Percentiles rank a stretch among this genome's conserved stretches.
These are phyloP conservation scores for Drechslerella dactyloides DNA, from an alignment of 2,329 filamentous ascomycete genomes.

Conservation along the genomic window DNA sequence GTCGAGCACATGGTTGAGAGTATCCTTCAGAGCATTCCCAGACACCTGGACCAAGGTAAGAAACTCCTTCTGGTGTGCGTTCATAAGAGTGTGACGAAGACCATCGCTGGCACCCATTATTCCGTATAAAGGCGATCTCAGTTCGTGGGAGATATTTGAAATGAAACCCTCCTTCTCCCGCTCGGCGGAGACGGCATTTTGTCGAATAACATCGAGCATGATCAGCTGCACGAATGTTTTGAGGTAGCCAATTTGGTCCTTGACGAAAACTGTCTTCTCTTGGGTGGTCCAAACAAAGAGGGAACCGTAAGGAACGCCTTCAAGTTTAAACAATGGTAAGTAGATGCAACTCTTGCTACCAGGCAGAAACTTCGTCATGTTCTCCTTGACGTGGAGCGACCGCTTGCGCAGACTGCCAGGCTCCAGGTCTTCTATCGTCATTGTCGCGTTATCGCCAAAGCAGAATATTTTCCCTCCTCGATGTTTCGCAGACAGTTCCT, in stretches of 20 bases:
- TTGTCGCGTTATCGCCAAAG: conserved; percentile 15
- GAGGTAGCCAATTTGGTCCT: conserved; percentile 63
- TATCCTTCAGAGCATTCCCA: conserved; percentile 64
- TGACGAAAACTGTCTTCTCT: conserved; percentile 60
- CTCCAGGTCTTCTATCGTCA: conserved; percentile 19
- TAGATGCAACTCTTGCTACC: conserved; percentile 51
- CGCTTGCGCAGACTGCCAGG: conserved; percentile 20
- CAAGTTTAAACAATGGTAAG: conserved; percentile 53
- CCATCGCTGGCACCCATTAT: conserved; percentile 65
- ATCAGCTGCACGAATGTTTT: conserved; percentile 64
- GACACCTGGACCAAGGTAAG: conserved; percentile 58
- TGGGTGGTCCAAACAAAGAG: conserved; percentile 63
- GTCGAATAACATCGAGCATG: conserved; percentile 65
- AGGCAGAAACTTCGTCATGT: conserved; percentile 51
- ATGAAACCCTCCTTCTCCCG: conserved; percentile 67
- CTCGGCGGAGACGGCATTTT: conserved; percentile 61
- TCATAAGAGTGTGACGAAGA: conserved; percentile 63
- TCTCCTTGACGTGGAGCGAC: conserved; percentile 30
- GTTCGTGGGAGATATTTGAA: conserved; percentile 68
- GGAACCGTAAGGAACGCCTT: conserved; percentile 59
- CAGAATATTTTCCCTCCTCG: conserved; percentile 38
- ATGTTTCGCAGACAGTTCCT: conserved; percentile 28
- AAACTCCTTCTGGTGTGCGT: conserved; percentile 61
- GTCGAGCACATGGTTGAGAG: conserved; percentile 63
- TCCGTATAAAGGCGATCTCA: conserved; percentile 68